phyloP scores from a whole-genome alignment of 164 flowering plant species.

The Brasenia schreberi region DNA sequence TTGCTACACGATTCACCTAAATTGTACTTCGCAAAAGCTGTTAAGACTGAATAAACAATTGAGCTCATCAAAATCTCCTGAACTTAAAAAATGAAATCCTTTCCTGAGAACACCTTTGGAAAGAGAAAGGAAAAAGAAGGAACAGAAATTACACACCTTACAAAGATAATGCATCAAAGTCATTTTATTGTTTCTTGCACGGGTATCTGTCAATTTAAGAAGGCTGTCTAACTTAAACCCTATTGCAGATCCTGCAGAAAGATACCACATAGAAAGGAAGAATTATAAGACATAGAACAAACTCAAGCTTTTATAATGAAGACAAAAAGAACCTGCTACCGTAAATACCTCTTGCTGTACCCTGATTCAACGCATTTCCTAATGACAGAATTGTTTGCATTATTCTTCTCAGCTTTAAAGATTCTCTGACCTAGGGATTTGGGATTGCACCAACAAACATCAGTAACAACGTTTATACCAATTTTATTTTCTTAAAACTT shows the following conservation, averaged over 20 bases:
- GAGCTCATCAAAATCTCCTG: too few species aligned
- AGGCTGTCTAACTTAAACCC: slow-evolving; percentile 99
- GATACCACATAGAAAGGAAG: not conserved
- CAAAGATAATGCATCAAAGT: slow-evolving; percentile 97
- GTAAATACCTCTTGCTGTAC: slow-evolving; percentile 79
- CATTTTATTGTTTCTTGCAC: slow-evolving; percentile 94
- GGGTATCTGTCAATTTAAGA: slow-evolving; percentile 95
- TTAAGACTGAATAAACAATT: too few species aligned
- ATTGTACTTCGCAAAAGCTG: too few species aligned
- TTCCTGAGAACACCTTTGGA: too few species aligned
- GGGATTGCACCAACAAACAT: not conserved
- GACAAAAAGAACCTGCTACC: not conserved
- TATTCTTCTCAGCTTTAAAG: slow-evolving; percentile 74
- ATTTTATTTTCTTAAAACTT: too few species aligned
- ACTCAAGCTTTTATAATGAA: not conserved
- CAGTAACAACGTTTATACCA: not conserved
- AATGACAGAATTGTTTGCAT: slow-evolving; percentile 96
- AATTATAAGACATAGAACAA: not conserved
- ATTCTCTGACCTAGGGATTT: slow-evolving; percentile 70
- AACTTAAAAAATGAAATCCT: too few species aligned
- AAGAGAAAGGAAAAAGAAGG: not conserved
- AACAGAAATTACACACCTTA: slow-evolving; percentile 41
- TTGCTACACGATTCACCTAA: too few species aligned
- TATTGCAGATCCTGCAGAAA: slow-evolving; percentile 78
- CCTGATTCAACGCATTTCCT: slow-evolving; percentile 98